Evolutionary conservation across 176 grass and related monocot genomes (phyloP).

Genomic region (Oryza glaberrima): DNA sequence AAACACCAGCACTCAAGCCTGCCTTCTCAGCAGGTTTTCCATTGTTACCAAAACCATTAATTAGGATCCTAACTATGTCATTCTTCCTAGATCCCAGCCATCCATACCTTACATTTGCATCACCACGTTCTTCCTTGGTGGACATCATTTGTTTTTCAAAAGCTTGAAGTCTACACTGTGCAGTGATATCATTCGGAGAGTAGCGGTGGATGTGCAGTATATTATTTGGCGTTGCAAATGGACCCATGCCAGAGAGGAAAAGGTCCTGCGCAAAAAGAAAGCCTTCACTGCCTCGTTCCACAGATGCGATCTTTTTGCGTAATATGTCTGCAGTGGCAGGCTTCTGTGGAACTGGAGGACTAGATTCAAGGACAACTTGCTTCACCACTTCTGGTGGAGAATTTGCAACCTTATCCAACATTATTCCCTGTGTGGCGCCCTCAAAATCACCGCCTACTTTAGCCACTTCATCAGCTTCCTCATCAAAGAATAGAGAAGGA

Average conservation of each 20-base stretch:
- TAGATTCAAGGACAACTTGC: conserved; percentile 64
- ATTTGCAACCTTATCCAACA: conserved; percentile 38
- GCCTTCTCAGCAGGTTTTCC: conserved; percentile 53
- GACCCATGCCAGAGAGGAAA: conserved; percentile 82
- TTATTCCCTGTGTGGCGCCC: conserved; percentile 35
- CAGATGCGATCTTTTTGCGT: conserved; percentile 62
- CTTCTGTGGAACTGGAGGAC: conserved; percentile 38
- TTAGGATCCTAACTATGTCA: conserved; percentile 74
- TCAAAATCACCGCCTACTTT: conserved; percentile 29
- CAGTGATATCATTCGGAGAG: conserved; percentile 66
- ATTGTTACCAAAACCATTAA: conserved; percentile 67
- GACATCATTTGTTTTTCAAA: conserved; percentile 80
- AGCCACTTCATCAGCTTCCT: conserved; percentile 30
- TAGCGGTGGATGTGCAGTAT: conserved; percentile 70
- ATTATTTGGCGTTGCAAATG: conserved; percentile 57
- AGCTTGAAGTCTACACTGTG: conserved; percentile 61
- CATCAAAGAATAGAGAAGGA: conserved; percentile 65
- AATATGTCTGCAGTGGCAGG: conserved; percentile 55
- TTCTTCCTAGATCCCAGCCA: conserved; percentile 81
- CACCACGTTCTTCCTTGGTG: conserved; percentile 54
- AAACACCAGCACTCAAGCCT: conserved; percentile 56
- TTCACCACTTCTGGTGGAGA: conserved; percentile 64
- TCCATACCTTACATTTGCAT: conserved; percentile 68
- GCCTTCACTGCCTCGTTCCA: conserved; percentile 58
- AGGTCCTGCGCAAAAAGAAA: conserved; percentile 62